Evolutionary conservation across 2,329 filamentous ascomycete species (phyloP), one percentile per base, ranked within the genome.

Genomic region (Ceratocystis diversiconidia): DNA sequence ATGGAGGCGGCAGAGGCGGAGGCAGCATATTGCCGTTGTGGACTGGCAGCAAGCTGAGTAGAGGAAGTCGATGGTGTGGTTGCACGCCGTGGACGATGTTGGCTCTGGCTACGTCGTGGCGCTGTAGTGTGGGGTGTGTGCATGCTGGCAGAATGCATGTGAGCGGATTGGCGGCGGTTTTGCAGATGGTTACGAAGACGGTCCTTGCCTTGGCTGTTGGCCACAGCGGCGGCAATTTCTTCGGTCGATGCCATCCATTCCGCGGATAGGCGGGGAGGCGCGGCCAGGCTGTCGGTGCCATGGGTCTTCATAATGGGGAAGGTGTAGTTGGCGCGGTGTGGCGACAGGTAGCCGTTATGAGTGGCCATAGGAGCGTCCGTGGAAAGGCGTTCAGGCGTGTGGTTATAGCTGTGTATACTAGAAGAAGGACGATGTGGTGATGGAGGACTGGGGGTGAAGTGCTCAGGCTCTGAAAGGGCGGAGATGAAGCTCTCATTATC

Each of bases 191-290:
- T 28, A 3, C 28, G 52, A 15, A 30, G 52, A 28, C 52, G 52
- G 28, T 57, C 28, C 17, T 57, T 57, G 36, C 17, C 28, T 4
- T 61, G 55, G 25, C 17, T 17, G 8, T 28, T 36, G 41, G 41
- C 43, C 10, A 65, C 25, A 28, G 41, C 32, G 25, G 55, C 63
- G 44, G 52, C 63, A n/a, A 65, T 65, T n/a, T 65, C 63, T 28
- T 65, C 63, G 17, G 63, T 65, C 43, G 63, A 65, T 4, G 63
- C 57, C 63, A 65, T 65, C 63, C 63, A 65, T 15, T 65, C 63
- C 3, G 63, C 25, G 1, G 63, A 61, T 15, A 65, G 63, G 10
- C 41, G 63, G 17, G 63, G 63, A 8, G 63, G 63, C 17, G 41
- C 44, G 1, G 44, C 8, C 5, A 19, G n/a, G 17, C 52, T n/a